Evolutionary conservation across 1,139 yeast species (phyloP).

Genomic region (Geotrichum siamense): DNA sequence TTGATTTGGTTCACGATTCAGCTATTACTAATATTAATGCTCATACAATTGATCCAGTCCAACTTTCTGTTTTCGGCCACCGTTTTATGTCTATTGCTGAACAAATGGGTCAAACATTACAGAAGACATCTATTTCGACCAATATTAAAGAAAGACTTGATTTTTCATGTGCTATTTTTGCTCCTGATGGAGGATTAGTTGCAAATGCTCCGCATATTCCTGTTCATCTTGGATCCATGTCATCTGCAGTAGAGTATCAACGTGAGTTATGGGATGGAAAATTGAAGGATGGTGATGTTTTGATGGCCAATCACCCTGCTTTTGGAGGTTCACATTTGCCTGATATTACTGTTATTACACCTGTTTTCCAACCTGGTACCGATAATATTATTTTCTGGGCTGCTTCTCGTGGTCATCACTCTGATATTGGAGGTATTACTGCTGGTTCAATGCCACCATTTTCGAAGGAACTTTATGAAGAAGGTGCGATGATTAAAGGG

Average conservation of each 20-base stretch:
- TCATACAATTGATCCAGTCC: constrained; percentile 53
- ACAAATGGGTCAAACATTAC: constrained; percentile 78
- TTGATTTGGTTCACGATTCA: constrained; percentile 31
- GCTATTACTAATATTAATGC: constrained; percentile 32
- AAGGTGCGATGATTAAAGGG: constrained; percentile 54
- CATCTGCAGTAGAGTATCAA: constrained; percentile 70
- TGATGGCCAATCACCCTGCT: constrained; percentile 71
- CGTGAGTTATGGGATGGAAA: constrained; percentile 55
- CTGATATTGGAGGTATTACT: constrained; percentile 59
- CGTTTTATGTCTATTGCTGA: constrained; percentile 86
- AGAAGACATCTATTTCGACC: constrained; percentile 77
- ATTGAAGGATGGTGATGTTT: constrained; percentile 60
- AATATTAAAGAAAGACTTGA: constrained; percentile 79
- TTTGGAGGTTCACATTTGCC: constrained; percentile 82
- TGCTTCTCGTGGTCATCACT: constrained; percentile 62
- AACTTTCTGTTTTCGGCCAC: constrained; percentile 72
- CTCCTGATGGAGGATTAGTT: constrained; percentile 64
- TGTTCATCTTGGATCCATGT: constrained; percentile 82
- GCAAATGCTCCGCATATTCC: constrained; percentile 90
- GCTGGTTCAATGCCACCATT: constrained; percentile 65
- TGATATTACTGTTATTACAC: constrained; percentile 72
- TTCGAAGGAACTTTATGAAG: constrained; percentile 54
- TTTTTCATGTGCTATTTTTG: constrained; percentile 79
- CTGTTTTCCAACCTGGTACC: constrained; percentile 53
- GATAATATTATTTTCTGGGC: constrained; percentile 49